Base-by-base conservation (phyloP, 2,329 filamentous ascomycete genomes). In the Helotiales sp. region DNA sequence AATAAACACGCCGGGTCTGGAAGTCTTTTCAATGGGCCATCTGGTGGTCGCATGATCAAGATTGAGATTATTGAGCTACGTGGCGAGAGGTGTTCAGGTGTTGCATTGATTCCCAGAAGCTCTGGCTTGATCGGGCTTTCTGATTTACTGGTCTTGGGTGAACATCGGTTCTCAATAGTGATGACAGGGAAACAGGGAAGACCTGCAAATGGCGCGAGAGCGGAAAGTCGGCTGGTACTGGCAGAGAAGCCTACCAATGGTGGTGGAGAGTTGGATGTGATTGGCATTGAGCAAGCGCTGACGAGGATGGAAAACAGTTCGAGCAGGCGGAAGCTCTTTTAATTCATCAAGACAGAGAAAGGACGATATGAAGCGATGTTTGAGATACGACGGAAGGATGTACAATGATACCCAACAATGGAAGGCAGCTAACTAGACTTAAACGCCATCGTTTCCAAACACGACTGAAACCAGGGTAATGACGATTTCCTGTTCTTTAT, bases 251-350 rank as follows among this genome's bases (percentile, higher is more conserved):
- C 58, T 54, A 34, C 56, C 1, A 63, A 63, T 55, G 56, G 58
- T 36, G 62, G 58, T 38, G 63, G 63, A 8, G 64, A 71, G 19
- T 75, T 88, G 63, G 84, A 86, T 67, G 84, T 88, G 44, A 82
- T 86, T 78, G 83, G 84, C 63, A 85, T 88, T 66, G 85, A 88
- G 63, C 79, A 82, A 58, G 81, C 79, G 49, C 70, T 88, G 52
- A 78, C 83, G 48, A 76, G 73, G 50, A 75, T 88, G 80, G 79
- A 84, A 34, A 65, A 67, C 25, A 61, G 63, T 13, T 55, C 54
- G 13, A 29, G 54, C 12, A 63, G 59, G 22, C 55, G 57, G 52
- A 66, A 67, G 36, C 54, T 65, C 22, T 62, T 68, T 51, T 42
- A 54, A 42, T 29, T 29, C n/a, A n/a, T n/a, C n/a, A n/a, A n/a